phyloP scores from a whole-genome alignment of 2,329 filamentous ascomycete genomes.

The Phyllosticta capitalensis region DNA sequence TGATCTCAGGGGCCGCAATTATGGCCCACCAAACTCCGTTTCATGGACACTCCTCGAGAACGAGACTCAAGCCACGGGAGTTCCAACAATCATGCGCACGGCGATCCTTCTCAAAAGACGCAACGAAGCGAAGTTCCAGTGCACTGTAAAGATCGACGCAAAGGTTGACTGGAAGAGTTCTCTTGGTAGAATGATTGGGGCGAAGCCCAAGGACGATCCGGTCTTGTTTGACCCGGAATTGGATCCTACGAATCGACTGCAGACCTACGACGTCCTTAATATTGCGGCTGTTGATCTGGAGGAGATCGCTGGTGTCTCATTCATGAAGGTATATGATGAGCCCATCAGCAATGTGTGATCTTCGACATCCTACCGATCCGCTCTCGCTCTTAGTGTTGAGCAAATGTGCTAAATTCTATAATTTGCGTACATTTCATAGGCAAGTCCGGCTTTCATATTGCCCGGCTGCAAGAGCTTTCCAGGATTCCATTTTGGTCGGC shows the following conservation, averaged over 20 bases:
- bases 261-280: neutral
- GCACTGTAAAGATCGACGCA: conserved; percentile 20
- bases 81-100: conserved; percentile 15
- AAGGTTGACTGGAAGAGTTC: conserved; percentile 17
- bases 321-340: neutral
- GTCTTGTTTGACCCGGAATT: conserved; percentile 14
- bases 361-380: no score
- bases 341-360: no score
- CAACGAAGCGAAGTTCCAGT: conserved; percentile 20
- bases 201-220: conserved; percentile 4
- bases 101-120: conserved; percentile 19
- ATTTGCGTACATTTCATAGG: no score
- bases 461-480: no score
- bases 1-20: conserved; percentile 14
- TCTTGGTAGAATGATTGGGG: conserved; percentile 20
- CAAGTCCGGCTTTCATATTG: no score
- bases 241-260: neutral
- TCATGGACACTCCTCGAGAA: conserved; percentile 22
- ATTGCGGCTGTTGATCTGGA: neutral
- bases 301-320: neutral
- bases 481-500: no score
- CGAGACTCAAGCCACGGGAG: conserved; percentile 15
- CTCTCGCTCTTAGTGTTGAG: no score
- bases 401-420: no score
- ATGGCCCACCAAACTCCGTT: conserved; percentile 13